Conservation (phyloP, 495 filamentous ascomycete species). For the Bacidia gigantensis region DNA sequence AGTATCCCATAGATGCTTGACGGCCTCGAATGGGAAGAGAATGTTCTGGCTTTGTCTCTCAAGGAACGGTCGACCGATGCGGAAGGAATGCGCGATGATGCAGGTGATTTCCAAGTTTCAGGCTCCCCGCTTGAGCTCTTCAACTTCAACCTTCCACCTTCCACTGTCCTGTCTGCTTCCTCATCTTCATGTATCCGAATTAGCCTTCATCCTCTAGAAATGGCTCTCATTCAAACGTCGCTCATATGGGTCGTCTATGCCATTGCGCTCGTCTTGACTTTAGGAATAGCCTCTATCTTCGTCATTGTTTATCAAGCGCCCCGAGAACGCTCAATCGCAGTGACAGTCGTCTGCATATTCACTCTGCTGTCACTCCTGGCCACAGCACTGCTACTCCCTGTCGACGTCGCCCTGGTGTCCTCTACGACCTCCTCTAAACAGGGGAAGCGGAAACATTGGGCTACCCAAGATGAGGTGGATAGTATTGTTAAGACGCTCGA, state of each 20-base stretch:
- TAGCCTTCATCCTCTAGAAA: constrained; percentile 15
- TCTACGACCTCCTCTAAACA: constrained; percentile 63
- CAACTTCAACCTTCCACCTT: neutral
- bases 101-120: neutral
- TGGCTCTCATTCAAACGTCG: constrained; percentile 66
- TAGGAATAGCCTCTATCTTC: constrained; percentile 62
- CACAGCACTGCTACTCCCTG: constrained; percentile 81
- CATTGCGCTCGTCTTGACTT: constrained; percentile 55
- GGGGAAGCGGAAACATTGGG: constrained; percentile 89
- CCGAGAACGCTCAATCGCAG: constrained; percentile 65
- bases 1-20: too few relatives aligned
- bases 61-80: neutral
- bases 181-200: neutral
- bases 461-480: constrained; percentile 61
- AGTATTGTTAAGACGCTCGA: constrained; percentile 65
- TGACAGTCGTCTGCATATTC: constrained; percentile 71
- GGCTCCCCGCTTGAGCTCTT: neutral
- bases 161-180: neutral
- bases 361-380: constrained; percentile 77
- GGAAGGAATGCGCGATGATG: constrained; percentile 5
- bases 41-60: neutral
- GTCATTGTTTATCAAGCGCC: constrained; percentile 80
- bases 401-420: constrained; percentile 89
- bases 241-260: constrained; percentile 90
- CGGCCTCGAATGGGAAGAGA: too few relatives aligned